Conservation (phyloP, 1,284 basidiomycete species). For the Microbotryum scabiosae region DNA sequence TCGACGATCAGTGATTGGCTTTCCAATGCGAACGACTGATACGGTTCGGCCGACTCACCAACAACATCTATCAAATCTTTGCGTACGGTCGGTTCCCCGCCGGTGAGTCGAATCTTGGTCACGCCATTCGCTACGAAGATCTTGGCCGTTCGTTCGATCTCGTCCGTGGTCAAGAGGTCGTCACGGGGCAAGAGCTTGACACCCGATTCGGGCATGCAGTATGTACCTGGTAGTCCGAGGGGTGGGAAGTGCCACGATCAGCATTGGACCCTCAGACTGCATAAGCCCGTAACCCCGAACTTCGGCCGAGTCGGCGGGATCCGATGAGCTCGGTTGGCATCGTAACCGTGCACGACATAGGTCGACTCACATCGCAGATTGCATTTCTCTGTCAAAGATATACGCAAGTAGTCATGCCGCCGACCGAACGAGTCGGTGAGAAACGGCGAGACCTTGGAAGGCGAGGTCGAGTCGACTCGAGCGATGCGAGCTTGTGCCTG, state of each 20-base stretch:
- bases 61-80: conserved; percentile 68
- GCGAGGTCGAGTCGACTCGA: conserved; percentile 2
- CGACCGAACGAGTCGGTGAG: conserved; percentile 54
- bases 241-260: not conserved
- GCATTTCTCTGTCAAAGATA: conserved; percentile 76
- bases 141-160: conserved; percentile 62
- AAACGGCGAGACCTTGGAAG: conserved; percentile 18
- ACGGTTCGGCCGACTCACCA: conserved; percentile 42
- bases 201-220: conserved; percentile 82
- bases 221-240: conserved; percentile 53
- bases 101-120: conserved; percentile 76
- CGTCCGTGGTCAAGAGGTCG: conserved; percentile 64
- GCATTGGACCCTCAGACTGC: not conserved
- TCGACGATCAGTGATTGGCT: not conserved
- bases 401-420: conserved; percentile 70
- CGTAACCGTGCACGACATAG: not conserved
- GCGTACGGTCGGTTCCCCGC: conserved; percentile 78
- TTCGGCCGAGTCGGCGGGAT: not conserved
- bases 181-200: conserved; percentile 61
- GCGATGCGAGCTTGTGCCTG: conserved; percentile 6
- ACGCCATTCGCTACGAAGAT: conserved; percentile 71
- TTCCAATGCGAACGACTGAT: too few species aligned
- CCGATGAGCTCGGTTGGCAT: not conserved
- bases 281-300: not conserved
- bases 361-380: conserved; percentile 64